Conservation (phyloP, 805 yeast genomes). For the Saccharomycopsis olivae region DNA sequence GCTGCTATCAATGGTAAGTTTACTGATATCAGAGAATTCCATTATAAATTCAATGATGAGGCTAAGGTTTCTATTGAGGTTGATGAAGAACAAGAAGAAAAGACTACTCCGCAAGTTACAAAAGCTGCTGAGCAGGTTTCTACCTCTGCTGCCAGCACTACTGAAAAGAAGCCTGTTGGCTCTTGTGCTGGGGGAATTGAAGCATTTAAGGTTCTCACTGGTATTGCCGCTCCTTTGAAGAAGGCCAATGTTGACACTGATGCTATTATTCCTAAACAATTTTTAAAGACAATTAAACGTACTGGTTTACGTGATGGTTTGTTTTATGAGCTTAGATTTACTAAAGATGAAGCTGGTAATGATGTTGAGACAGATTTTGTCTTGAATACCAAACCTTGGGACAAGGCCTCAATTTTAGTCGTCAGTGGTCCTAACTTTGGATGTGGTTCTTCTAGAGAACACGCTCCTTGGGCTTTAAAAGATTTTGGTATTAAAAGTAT, state of each 20-base stretch:
- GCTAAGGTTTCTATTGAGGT: conserved; percentile 34
- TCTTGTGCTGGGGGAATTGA: conserved; percentile 46
- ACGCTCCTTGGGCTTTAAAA: conserved; percentile 98
- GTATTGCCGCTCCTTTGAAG: conserved; percentile 89
- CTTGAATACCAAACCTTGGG: conserved; percentile 77
- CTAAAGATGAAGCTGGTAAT: conserved; percentile 49
- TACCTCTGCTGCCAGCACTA: conserved; percentile 36
- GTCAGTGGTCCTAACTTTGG: conserved; percentile 97
- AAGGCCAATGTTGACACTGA: conserved; percentile 96
- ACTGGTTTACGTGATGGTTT: conserved; percentile 85
- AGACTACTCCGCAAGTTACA: conserved; percentile 1
- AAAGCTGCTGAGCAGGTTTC: conserved; percentile 51
- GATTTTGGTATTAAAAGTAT: conserved; percentile 95
- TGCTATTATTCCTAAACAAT: conserved; percentile 97
- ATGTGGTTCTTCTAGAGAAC: conserved; percentile 98
- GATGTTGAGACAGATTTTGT: conserved; percentile 82
- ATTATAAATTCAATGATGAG: conserved; percentile 45
- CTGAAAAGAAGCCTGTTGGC: background rate
- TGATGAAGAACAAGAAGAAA: conserved; percentile 20
- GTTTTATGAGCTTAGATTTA: conserved; percentile 83
- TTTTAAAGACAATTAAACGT: conserved; percentile 93
- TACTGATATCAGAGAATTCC: conserved; percentile 78
- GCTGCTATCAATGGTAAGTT: conserved; percentile 90
- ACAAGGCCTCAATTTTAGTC: conserved; percentile 68
- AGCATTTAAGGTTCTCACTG: conserved; percentile 62